Evolutionary conservation across 805 yeast species (phyloP), one percentile per base, ranked within the genome.

Genomic region (Teunomyces panamensis): DNA sequence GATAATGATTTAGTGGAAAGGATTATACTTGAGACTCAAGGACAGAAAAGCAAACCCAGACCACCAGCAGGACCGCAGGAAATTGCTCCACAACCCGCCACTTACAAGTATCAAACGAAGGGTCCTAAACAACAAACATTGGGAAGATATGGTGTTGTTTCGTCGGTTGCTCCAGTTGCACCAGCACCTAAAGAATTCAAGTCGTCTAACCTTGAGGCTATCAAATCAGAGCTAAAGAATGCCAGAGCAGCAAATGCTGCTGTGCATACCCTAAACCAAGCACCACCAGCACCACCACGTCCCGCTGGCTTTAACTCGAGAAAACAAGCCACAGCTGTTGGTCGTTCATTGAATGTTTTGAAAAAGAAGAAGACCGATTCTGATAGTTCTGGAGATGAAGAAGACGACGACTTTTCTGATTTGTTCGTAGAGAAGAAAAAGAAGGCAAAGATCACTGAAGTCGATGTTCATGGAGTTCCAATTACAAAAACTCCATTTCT

Each of bases 241-340:
- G 30, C 58, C 5, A 49, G 57, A 27, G 41, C 44, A 30, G 46
- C 58, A 59, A 50, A 45, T 49, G 34, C 54, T 32, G 14, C 51
- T 39, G 26, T 57, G 51, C 46, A 54, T 14, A 39, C 53, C 42
- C 47, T 36, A 29, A 52, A 50, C 16, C 51, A 45, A 39, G 20
- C 60, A 9, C 65, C 64, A 3, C 80, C 81, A 2, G 81, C 81
- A 1, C 69, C 81, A 4, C 67, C 84, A 1, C 59, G 83, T 47
- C 80, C 83, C 2, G 73, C 83, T 4, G 84, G 83, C 0, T 79
- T 77, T 57, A 79, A 79, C 46, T 54, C 63, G n/a, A 69, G 59
- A 43, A 56, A 53, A 20, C 24, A 20, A 36, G 33, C 51, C 3
- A 52, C 59, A 0, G 51, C 55, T 3, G 67, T 69, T 10, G 77